These are phyloP conservation scores for Medicago arabica DNA, from an alignment of 306 rosid genomes.

Conservation along the genomic window DNA sequence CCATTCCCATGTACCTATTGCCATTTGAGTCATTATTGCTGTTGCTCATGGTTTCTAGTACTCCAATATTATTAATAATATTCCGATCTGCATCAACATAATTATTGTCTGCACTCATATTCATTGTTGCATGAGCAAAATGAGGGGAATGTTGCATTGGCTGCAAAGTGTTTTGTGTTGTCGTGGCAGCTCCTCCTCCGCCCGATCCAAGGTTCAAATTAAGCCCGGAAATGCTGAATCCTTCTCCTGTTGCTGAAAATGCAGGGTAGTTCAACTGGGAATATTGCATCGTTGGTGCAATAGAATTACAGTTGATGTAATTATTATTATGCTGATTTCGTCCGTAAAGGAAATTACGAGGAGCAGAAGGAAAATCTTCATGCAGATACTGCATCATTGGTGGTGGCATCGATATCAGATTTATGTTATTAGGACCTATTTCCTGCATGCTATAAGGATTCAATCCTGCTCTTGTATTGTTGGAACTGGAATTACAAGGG, in stretches of 20 bases:
- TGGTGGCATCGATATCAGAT: neutral
- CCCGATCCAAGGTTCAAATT: conserved; percentile 2
- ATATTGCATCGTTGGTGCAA: neutral
- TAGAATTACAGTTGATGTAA: neutral
- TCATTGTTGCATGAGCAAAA: neutral
- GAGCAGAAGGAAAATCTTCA: neutral
- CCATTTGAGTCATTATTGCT: no score
- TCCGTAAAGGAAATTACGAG: neutral
- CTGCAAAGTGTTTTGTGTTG: neutral
- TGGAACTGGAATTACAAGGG: neutral
- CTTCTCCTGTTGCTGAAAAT: neutral
- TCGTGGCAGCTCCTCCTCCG: neutral
- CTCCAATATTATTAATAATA: neutral
- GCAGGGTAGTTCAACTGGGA: neutral
- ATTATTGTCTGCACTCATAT: neutral
- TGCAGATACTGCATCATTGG: neutral
- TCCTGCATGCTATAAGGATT: neutral
- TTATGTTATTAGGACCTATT: neutral
- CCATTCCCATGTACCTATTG: neutral
- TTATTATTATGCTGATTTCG: neutral
- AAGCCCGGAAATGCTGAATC: conserved; percentile 3
- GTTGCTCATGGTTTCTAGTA: neutral
- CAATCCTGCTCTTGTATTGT: neutral
- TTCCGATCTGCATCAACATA: neutral
- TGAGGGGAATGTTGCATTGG: neutral